A percentile compares a stretch with the other conserved stretches of the same genome.
phyloP scores from a whole-genome alignment of 2,329 filamentous ascomycete genomes.

The Talaromyces sp. region DNA sequence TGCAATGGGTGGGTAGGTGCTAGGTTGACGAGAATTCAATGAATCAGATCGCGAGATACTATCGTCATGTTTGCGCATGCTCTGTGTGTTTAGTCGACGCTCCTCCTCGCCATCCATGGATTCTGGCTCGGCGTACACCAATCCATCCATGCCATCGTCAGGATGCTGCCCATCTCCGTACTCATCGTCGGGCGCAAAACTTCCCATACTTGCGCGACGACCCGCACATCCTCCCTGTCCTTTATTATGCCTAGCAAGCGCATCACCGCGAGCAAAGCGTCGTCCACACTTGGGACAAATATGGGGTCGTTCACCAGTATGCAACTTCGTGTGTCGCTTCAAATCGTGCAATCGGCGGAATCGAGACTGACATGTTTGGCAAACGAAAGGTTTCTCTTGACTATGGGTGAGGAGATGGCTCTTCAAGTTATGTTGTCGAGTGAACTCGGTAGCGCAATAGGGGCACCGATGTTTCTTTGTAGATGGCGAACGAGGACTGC shows the following conservation, averaged over 20 bases:
- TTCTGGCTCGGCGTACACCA: constrained; percentile 60
- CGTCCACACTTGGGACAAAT: constrained; percentile 93
- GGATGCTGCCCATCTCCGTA: constrained; percentile 51
- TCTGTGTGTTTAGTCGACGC: constrained; percentile 60
- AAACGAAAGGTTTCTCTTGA: constrained; percentile 96
- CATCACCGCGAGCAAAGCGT: constrained; percentile 93
- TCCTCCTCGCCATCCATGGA: constrained; percentile 55
- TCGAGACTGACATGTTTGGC: constrained; percentile 87
- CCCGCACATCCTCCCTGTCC: constrained; percentile 94
- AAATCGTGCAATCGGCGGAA: constrained; percentile 92
- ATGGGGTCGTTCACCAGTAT: constrained; percentile 94
- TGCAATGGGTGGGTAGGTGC: constrained; percentile 76
- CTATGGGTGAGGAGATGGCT: constrained; percentile 96
- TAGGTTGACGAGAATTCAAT: constrained; percentile 67
- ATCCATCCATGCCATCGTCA: constrained; percentile 65
- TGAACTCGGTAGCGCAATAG: constrained; percentile 96
- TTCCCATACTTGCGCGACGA: constrained; percentile 80
- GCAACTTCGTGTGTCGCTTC: constrained; percentile 93
- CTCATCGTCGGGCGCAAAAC: constrained; percentile 79
- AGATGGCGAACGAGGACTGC: constrained; percentile 68
- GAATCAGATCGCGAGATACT: constrained; percentile 47
- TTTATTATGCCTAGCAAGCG: constrained; percentile 91
- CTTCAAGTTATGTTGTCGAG: constrained; percentile 94
- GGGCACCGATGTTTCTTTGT: constrained; percentile 94
- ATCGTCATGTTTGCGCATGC: constrained; percentile 73